These are phyloP conservation scores for Botrytis tulipae DNA, from an alignment of 2,329 filamentous ascomycete species.

Conservation along the genomic window DNA sequence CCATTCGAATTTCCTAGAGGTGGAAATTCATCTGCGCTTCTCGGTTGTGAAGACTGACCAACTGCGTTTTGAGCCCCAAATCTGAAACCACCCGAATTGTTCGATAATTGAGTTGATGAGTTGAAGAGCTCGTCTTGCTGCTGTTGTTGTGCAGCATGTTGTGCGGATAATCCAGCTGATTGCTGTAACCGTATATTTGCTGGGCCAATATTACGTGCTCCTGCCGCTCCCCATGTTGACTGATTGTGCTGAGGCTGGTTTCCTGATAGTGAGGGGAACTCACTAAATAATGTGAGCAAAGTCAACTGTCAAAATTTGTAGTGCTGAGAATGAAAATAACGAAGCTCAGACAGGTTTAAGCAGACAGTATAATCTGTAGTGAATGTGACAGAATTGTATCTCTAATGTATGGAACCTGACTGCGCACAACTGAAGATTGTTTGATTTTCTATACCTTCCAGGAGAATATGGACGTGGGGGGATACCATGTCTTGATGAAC, in stretches of 20 bases:
- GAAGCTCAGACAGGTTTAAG: not conserved
- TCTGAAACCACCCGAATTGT: conserved; percentile 36
- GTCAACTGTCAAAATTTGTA: not conserved
- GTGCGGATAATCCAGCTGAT: conserved; percentile 33
- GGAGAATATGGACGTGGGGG: not conserved
- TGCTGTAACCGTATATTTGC: conserved; percentile 37
- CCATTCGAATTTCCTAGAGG: conserved; percentile 58
- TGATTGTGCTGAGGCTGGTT: conserved; percentile 47
- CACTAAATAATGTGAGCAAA: conserved; percentile 44
- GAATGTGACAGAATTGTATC: not conserved
- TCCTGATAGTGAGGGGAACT: conserved; percentile 65
- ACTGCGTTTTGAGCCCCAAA: conserved; percentile 39
- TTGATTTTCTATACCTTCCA: conserved; percentile 13
- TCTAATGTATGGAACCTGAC: not conserved
- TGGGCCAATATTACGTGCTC: conserved; percentile 35
- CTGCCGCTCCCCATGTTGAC: conserved; percentile 38
- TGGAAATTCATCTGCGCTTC: conserved; percentile 58
- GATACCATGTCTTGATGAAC: not conserved
- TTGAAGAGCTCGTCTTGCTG: conserved; percentile 40
- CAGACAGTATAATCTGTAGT: not conserved
- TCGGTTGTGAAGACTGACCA: conserved; percentile 41
- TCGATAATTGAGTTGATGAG: conserved; percentile 37
- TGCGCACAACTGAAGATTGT: not conserved
- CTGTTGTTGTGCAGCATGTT: conserved; percentile 37
- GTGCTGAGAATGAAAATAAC: not conserved